Base-by-base conservation (phyloP, 768 basidiomycete species). In the Calocybe cyanea region DNA sequence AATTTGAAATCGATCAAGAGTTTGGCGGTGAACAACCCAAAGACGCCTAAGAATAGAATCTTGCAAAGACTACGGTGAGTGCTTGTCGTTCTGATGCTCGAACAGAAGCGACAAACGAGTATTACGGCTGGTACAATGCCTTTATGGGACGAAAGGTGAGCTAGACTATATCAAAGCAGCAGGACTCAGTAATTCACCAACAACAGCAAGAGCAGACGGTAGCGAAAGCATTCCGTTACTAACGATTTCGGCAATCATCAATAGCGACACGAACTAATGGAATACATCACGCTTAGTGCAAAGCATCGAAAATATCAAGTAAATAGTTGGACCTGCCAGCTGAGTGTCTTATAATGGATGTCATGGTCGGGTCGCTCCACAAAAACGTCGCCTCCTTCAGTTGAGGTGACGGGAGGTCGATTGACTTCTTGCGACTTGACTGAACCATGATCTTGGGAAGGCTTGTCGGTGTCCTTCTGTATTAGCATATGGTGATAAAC, bases 221-320 rank as follows among this genome's bases (percentile, higher is more conserved):
- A 79, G 63, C 13, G 77, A 76, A 13, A 78, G 55, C 70, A 78
- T 75, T 9, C 77, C 77, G 57, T 77, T 78, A 58, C 72, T 74
- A 25, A 79, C 75, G 19, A 78, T 77, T 55, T 78, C 77, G 34
- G 77, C 76, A 42, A 77, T 77, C 77, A 79, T 79, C 15, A 79
- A 58, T 41, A 76, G 50, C 19, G 65, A 60, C 7, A 77, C 72
- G 48, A 76, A 73, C 74, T 77, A 25, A 17, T 14, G 36, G 25
- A 3, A 45, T 28, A 28, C 25, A 5, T 6, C 11, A 5, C 11
- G 25, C 11, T 28, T 28, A 28, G 11, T 28, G 25, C 11, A 28
- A 28, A 28, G 25, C 25, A 28, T 28, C 5, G 25, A 28, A 28
- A 11, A 28, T 11, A 11, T 28, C 6, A 6, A 28, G 25, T 6